Base-by-base conservation (phyloP, 306 rosid species). In the Cicer chorassanicum region DNA sequence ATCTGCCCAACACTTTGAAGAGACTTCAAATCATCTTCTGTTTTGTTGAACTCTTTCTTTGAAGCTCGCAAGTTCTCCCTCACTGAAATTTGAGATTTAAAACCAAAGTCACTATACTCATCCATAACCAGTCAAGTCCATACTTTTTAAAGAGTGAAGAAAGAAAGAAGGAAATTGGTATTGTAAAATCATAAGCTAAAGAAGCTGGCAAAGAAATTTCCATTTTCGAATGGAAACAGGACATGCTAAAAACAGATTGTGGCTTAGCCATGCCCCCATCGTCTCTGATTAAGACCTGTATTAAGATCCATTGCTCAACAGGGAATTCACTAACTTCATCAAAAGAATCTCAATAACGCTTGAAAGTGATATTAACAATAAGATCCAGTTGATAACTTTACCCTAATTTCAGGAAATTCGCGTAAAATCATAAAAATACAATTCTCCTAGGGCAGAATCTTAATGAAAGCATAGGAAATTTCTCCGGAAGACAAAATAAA, bases 1-100 rank as follows among this genome's bases (percentile, higher is more conserved):
- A 90, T 86, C 89, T 92, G 97, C 15, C 98, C 99, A 78, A 92
- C 98, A 56, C 96, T 90, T 77, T 95, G 98, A 75, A 95, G 93
- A 14, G 97, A 95, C 90, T 92, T 90, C 92, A 95, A 85, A 81
- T 95, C 99, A 82, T 92, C 98, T 84, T 92, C 99, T n/a, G 99
- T 92, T 81, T 90, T 95, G 79, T 87, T 87, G 82, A 88, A 95
- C 80, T 92, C 99, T 70, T 89, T 89, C 91, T 89, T 95, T 0
- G 97, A 80, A 66, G 71, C 87, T 65, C 93, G 85, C 80, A 88
- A 77, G 42, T 89, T 90, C 80, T 92, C 98, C 85, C 91, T 84
- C 56, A 89, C 99, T 95, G 97, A 73, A 85, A 54, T 72, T 82
- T 48, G 12, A 15, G 62, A 41, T 71, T 59, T 8, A 9, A 70